Percentiles rank a stretch among this genome's conserved stretches.
Evolutionary conservation across 106 monocot genomes (phyloP).

Genomic region (Ottelia alismoides): DNA sequence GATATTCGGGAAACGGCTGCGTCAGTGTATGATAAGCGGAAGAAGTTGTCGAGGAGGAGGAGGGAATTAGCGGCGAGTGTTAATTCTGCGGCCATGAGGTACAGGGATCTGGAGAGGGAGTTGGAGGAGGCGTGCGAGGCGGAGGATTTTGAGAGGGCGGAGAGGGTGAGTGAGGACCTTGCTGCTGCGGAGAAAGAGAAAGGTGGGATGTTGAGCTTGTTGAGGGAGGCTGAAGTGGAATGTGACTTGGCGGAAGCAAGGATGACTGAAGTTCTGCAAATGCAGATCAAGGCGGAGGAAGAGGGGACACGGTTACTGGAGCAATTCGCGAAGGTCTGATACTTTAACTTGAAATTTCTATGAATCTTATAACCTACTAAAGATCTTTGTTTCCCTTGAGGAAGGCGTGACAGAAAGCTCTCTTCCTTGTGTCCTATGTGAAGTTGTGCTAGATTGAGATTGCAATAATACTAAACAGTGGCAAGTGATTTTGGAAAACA

Average conservation of each 20-base stretch:
- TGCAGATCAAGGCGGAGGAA: constrained; percentile 62
- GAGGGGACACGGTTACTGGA: constrained; percentile 42
- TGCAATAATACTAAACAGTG: too few species aligned
- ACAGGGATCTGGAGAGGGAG: constrained; percentile 59
- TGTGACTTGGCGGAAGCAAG: constrained; percentile 52
- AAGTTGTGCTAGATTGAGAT: too few species aligned
- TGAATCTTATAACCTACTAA: too few species aligned
- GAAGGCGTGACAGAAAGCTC: too few species aligned
- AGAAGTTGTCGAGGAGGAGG: constrained; percentile 41
- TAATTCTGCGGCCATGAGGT: constrained; percentile 19
- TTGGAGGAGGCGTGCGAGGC: constrained; percentile 82
- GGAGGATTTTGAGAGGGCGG: constrained; percentile 87
- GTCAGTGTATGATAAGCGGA: constrained; percentile 32
- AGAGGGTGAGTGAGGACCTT: constrained; percentile 60
- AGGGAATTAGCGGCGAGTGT: constrained; percentile 39
- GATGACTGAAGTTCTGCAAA: constrained; percentile 58
- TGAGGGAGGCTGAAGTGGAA: constrained; percentile 44
- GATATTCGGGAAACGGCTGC: constrained; percentile 23
- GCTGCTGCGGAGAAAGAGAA: constrained; percentile 71
- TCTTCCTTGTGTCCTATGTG: too few species aligned
- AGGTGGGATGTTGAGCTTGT: constrained; percentile 19
- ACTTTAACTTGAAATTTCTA: too few species aligned
- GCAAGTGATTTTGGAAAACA: too few species aligned
- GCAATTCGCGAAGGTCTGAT: constrained; percentile 59
- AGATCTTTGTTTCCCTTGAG: too few species aligned